A percentile compares a stretch with the other conserved stretches of the same genome.
These are phyloP conservation scores for Saccharomyces hybrid DNA, from an alignment of 1,139 yeast genomes.

Conservation along the genomic window DNA sequence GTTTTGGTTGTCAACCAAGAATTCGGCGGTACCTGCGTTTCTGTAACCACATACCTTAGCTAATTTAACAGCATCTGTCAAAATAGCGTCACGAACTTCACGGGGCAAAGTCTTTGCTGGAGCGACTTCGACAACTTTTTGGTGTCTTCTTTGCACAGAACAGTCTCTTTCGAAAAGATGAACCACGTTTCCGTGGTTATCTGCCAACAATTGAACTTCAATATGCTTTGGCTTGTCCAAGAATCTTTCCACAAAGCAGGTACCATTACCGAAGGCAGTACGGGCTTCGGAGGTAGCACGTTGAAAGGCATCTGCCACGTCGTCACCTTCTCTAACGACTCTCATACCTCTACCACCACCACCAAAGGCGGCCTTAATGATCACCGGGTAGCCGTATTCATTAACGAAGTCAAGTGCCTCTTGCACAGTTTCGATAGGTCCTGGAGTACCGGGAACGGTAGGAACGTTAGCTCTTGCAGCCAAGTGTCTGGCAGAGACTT, in stretches of 20 bases:
- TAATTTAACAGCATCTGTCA: slow-evolving; percentile 88
- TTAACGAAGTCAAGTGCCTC: slow-evolving; percentile 77
- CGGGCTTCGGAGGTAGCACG: slow-evolving; percentile 94
- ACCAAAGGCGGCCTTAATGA: slow-evolving; percentile 97
- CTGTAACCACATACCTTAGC: slow-evolving; percentile 85
- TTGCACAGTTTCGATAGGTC: slow-evolving; percentile 77
- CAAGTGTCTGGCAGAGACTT: slow-evolving; percentile 85
- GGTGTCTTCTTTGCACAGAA: slow-evolving; percentile 98
- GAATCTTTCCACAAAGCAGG: slow-evolving; percentile 95
- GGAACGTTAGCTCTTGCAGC: slow-evolving; percentile 83
- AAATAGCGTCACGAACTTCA: slow-evolving; percentile 79
- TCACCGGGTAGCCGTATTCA: slow-evolving; percentile 88
- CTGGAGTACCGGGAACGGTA: slow-evolving; percentile 96
- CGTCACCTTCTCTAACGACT: slow-evolving; percentile 95
- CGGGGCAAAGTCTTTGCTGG: slow-evolving; percentile 92
- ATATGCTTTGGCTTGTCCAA: slow-evolving; percentile 94
- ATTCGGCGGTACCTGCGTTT: slow-evolving; percentile 99
- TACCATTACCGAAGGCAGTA: slow-evolving; percentile 94
- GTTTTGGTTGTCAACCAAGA: slow-evolving; percentile 86
- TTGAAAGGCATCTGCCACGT: slow-evolving; percentile 80
- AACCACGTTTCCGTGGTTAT: slow-evolving; percentile 86
- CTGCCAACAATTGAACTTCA: slow-evolving; percentile 95
- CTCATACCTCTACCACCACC: slow-evolving; percentile 99
- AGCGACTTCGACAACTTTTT: slow-evolving; percentile 97
- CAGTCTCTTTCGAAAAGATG: slow-evolving; percentile 98